These are phyloP conservation scores for Suhomyces bokatorum DNA, from an alignment of 1,139 yeast species.

Conservation along the genomic window DNA sequence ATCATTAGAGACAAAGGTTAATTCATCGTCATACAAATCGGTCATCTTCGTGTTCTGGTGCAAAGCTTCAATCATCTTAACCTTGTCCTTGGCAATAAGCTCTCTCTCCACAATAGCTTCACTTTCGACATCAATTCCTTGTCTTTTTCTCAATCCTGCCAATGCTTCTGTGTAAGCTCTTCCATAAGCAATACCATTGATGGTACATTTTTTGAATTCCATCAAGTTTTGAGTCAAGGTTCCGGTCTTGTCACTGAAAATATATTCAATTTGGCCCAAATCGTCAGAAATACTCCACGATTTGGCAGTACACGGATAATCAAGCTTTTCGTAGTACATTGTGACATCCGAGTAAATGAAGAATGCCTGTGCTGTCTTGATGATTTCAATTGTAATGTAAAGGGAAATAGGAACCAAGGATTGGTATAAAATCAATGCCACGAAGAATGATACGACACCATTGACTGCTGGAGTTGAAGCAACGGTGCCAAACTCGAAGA, in stretches of 20 bases:
- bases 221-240: conserved; percentile 60
- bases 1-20: conserved; percentile 50
- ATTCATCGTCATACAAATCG: conserved; percentile 38
- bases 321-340: conserved; percentile 53
- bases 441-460: conserved; percentile 53
- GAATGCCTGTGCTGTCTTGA: conserved; percentile 58
- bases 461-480: conserved; percentile 53
- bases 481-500: conserved; percentile 51
- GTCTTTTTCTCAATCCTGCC: conserved; percentile 57
- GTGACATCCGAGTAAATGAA: conserved; percentile 54
- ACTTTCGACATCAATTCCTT: conserved; percentile 53
- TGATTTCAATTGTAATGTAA: conserved; percentile 59
- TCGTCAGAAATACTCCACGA: conserved; percentile 66
- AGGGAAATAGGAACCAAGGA: conserved; percentile 61
- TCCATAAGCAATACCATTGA: conserved; percentile 57
- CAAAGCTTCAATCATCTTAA: conserved; percentile 37
- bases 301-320: conserved; percentile 61
- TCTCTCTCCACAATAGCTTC: conserved; percentile 45
- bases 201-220: conserved; percentile 63
- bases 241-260: conserved; percentile 64
- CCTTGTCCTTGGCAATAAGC: conserved; percentile 38
- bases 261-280: conserved; percentile 63
- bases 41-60: conserved; percentile 17
- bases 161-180: conserved; percentile 62
- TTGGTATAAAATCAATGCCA: conserved; percentile 56